Percentiles rank a stretch among this genome's conserved stretches.
These are phyloP conservation scores for Neonothopanus nambi DNA, from an alignment of 1,284 basidiomycete species.

Conservation along the genomic window DNA sequence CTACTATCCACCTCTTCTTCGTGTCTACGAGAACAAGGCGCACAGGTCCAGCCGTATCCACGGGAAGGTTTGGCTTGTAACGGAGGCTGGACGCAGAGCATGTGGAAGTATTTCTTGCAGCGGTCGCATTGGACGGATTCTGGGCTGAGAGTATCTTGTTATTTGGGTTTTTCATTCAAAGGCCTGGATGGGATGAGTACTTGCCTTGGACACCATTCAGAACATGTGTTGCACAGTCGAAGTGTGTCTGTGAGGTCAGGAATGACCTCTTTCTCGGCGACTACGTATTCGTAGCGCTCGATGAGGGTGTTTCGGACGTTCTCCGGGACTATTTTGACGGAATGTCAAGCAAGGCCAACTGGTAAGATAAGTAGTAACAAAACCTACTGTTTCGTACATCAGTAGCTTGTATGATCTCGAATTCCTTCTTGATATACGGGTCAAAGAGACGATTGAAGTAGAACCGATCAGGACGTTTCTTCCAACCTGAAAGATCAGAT, in stretches of 20 bases:
- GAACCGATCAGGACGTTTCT: constrained; percentile 92
- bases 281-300: constrained; percentile 90
- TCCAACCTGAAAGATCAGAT: constrained; percentile 92
- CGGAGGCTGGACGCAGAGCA: constrained; percentile 92
- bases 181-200: constrained; percentile 36
- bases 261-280: constrained; percentile 91
- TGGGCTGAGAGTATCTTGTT: constrained; percentile 47
- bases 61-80: constrained; percentile 94
- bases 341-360: too few species aligned
- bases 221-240: constrained; percentile 84
- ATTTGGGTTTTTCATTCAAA: neutral
- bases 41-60: constrained; percentile 98
- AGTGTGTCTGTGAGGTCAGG: constrained; percentile 87
- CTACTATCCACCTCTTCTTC: constrained; percentile 86
- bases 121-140: constrained; percentile 93
- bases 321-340: constrained; percentile 64
- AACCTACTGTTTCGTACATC: constrained; percentile 87
- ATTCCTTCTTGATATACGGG: constrained; percentile 97
- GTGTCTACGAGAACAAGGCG: constrained; percentile 85
- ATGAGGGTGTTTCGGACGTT: constrained; percentile 76
- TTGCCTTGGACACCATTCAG: constrained; percentile 86
- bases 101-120: constrained; percentile 95
- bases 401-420: constrained; percentile 89
- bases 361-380: too few species aligned
- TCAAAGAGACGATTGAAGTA: constrained; percentile 95